phyloP scores from a whole-genome alignment of 2,329 filamentous ascomycete genomes.

The Polychaeton citri region DNA sequence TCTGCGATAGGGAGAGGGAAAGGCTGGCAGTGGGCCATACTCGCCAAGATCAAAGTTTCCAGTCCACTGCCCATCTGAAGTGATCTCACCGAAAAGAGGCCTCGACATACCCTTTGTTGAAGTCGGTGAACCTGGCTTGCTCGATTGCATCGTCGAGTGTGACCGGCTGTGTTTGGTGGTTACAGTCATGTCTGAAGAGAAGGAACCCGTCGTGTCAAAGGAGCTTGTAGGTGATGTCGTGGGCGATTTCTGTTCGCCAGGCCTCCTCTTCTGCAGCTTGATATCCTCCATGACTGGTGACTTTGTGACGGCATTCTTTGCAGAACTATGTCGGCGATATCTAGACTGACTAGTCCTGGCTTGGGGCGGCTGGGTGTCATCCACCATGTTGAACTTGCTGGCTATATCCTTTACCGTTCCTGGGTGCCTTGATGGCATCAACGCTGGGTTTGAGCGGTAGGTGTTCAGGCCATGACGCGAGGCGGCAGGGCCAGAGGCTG shows the following conservation, averaged over 20 bases:
- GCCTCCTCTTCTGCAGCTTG: constrained; percentile 18
- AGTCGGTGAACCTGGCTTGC: constrained; percentile 7
- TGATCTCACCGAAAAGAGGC: constrained; percentile 63
- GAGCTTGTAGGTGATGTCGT: constrained; percentile 14
- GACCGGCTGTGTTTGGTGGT: constrained; percentile 15
- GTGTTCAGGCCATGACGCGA: constrained; percentile 8
- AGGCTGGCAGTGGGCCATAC: constrained; percentile 14
- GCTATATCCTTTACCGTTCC: constrained; percentile 60
- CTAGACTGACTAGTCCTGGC: constrained; percentile 13
- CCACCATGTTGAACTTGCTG: constrained; percentile 57
- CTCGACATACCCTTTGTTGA: constrained; percentile 18
- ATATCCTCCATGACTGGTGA: constrained; percentile 9
- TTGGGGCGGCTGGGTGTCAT: constrained; percentile 7
- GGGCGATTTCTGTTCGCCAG: constrained; percentile 12
- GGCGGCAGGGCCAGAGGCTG: constrained; percentile 9
- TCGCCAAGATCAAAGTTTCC: constrained; percentile 18
- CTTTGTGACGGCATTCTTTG: constrained; percentile 14
- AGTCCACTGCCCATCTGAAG: constrained; percentile 43
- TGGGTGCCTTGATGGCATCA: constrained; percentile 14
- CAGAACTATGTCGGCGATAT: constrained; percentile 11
- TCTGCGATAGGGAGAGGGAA: constrained; percentile 30
- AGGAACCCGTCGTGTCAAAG: constrained; percentile 14
- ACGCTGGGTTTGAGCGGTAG: constrained; percentile 15
- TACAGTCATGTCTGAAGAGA: constrained; percentile 13
- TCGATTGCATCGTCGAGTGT: constrained; percentile 12